Conservation (phyloP, 1,139 yeast genomes). For the Casaregolazyma lundiana region DNA sequence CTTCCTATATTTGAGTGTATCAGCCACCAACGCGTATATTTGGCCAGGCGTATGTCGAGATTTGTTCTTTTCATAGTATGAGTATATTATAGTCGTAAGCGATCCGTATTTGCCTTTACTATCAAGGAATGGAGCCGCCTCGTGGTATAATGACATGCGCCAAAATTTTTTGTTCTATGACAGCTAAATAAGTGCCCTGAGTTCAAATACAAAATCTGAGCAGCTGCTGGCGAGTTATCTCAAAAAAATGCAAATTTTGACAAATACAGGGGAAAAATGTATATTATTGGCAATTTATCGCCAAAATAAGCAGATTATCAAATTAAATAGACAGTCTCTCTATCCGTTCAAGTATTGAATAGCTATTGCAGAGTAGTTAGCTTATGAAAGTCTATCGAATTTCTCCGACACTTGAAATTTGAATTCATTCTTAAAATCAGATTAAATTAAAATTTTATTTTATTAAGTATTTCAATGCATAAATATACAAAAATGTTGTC, state of each 20-base stretch:
- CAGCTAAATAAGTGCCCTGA: background rate
- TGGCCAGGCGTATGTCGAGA: slow-evolving; percentile 69
- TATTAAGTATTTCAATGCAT: slow-evolving; percentile 2
- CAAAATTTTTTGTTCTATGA: background rate
- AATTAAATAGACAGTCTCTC: too few relatives aligned
- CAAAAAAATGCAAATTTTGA: too few relatives aligned
- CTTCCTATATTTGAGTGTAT: slow-evolving; percentile 67
- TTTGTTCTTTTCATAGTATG: slow-evolving; percentile 37
- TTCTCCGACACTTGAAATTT: too few relatives aligned
- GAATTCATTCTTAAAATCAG: background rate
- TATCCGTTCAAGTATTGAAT: too few relatives aligned
- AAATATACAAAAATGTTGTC: slow-evolving; percentile 2
- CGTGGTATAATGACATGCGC: slow-evolving; percentile 34
- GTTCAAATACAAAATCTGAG: background rate
- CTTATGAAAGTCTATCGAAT: too few relatives aligned
- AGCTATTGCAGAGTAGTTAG: too few relatives aligned
- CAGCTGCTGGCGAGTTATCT: too few relatives aligned
- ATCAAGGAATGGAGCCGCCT: slow-evolving; percentile 37
- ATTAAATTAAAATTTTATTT: background rate
- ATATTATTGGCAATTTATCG: background rate
- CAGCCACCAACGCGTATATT: slow-evolving; percentile 73
- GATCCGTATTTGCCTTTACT: slow-evolving; percentile 48
- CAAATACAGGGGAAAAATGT: too few relatives aligned
- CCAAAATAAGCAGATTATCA: too few relatives aligned
- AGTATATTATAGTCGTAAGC: slow-evolving; percentile 64